Percentiles rank a stretch among this genome's conserved stretches.
phyloP scores from a whole-genome alignment of 1,284 basidiomycete species.

The Cutaneotrichosporon arboriforme region DNA sequence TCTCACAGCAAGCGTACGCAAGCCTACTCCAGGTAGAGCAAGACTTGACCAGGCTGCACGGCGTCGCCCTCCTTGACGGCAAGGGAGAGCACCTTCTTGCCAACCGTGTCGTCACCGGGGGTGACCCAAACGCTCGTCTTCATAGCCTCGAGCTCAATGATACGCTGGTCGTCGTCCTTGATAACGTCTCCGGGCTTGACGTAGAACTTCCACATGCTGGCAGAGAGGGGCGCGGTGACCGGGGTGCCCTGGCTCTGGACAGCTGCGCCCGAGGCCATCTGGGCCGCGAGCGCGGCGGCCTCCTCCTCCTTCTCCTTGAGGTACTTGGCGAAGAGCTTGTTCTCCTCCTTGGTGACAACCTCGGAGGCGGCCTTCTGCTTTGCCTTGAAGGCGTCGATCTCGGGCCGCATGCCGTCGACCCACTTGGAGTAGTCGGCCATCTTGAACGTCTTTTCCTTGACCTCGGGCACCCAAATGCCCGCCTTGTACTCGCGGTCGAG shows the following conservation, averaged over 20 bases:
- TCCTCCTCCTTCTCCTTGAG: constrained; percentile 18
- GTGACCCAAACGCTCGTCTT: constrained; percentile 51
- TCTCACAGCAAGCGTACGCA: no score
- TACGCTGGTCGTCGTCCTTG: constrained; percentile 52
- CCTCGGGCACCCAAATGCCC: constrained; percentile 54
- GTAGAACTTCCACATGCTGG: constrained; percentile 58
- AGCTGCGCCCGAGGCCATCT: not conserved
- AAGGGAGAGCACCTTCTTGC: constrained; percentile 27
- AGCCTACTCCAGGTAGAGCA: constrained; percentile 15
- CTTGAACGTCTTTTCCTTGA: constrained; percentile 40
- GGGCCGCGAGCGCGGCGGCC: constrained; percentile 4
- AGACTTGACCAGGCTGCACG: constrained; percentile 10
- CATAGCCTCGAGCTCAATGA: constrained; percentile 63
- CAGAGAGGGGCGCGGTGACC: constrained; percentile 53
- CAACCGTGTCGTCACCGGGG: constrained; percentile 31
- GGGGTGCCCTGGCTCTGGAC: constrained; percentile 8
- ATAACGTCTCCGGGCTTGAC: constrained; percentile 52
- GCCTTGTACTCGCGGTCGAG: constrained; percentile 58
- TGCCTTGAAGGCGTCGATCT: constrained; percentile 51
- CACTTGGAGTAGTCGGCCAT: constrained; percentile 15
- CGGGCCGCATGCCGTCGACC: constrained; percentile 22
- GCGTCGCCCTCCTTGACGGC: constrained; percentile 25
- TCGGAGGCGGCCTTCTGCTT: constrained; percentile 29
- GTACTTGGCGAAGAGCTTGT: constrained; percentile 19
- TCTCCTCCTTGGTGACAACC: constrained; percentile 27